Base-by-base conservation (phyloP, 1,284 basidiomycete genomes). In the Ustilago sp. region DNA sequence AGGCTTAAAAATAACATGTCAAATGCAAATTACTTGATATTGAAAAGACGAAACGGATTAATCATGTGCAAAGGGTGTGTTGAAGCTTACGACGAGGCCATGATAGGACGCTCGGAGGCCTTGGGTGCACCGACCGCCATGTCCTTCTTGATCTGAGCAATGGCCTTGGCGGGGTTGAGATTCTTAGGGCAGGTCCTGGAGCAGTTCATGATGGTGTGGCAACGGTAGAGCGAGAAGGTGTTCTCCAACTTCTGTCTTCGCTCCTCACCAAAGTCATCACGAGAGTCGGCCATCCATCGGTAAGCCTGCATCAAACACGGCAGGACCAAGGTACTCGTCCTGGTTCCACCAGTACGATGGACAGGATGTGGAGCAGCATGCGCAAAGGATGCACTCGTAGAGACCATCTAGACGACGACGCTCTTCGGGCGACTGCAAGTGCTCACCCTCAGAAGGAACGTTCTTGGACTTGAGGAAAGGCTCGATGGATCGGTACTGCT, bases 401-500 rank as follows among this genome's bases (percentile, higher is more conserved):
- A 98, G 90, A 63, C 96, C 96, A 83, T 99, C 96, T 28, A 99
- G 91, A 88, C 97, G 98, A 89, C 91, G 92, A 84, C 96, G 91
- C 87, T 99, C 95, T 86, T 95, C 95, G 53, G 88, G 91, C 28
- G 92, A 93, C 88, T 99, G 96, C 67, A 95, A 88, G 89, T 92
- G 93, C 88, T 96, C 94, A 70, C 87, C 91, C 55, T 88, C 87
- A 36, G 70, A 76, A 35, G 86, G 85, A n/a, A 75, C 73, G 57
- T 77, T 74, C 58, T 72, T 77, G 23, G 80, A 65, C 80, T 87
- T 84, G 59, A 86, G 79, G 81, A 80, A 86, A 41, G 86, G 86
- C 88, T 99, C 92, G 87, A 99, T 98, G 45, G 94, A 95, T 88
- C 98, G 98, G 93, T 99, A 98, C 88, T 99, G 96, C 88, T 99